Conservation (phyloP, 164 flowering plant genomes). For the Vitis amurensis region DNA sequence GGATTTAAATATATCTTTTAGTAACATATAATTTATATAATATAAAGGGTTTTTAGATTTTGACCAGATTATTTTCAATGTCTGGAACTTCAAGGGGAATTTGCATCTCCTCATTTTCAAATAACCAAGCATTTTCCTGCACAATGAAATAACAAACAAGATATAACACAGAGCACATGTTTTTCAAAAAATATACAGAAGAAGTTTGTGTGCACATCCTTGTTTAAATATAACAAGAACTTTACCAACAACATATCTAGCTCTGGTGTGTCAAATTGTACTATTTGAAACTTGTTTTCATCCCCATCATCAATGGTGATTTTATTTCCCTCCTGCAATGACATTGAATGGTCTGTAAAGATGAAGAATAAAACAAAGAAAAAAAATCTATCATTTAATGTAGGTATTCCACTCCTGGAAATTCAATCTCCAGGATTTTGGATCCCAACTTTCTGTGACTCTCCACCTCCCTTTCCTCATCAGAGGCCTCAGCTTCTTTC, state of each 20-base stretch:
- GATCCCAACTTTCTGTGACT: slow-evolving; percentile 2
- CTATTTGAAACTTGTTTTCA: slow-evolving; percentile 9
- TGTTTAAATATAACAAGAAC: too few species aligned
- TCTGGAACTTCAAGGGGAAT: slow-evolving; percentile 32
- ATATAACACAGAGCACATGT: not conserved
- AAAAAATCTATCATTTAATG: too few species aligned
- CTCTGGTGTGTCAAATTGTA: slow-evolving; percentile 68
- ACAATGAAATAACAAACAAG: slow-evolving; percentile 2
- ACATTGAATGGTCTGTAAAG: slow-evolving; percentile 4
- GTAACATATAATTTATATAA: not conserved
- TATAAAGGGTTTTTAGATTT: not conserved
- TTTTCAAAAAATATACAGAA: not conserved
- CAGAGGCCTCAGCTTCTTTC: slow-evolving; percentile 11
- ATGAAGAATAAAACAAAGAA: not conserved
- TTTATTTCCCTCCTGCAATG: slow-evolving; percentile 33
- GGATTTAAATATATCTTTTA: not conserved
- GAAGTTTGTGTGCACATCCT: not conserved
- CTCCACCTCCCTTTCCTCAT: slow-evolving; percentile 12
- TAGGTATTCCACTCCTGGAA: slow-evolving; percentile 4
- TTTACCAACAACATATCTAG: slow-evolving; percentile 42
- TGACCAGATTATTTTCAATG: slow-evolving; percentile 35
- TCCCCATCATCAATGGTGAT: slow-evolving; percentile 14
- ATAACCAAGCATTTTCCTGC: slow-evolving; percentile 33
- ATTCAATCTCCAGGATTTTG: slow-evolving; percentile 9
- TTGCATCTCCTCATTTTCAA: slow-evolving; percentile 18